phyloP scores from a whole-genome alignment of 345 rosid genomes.

The Luvunga scandens region DNA sequence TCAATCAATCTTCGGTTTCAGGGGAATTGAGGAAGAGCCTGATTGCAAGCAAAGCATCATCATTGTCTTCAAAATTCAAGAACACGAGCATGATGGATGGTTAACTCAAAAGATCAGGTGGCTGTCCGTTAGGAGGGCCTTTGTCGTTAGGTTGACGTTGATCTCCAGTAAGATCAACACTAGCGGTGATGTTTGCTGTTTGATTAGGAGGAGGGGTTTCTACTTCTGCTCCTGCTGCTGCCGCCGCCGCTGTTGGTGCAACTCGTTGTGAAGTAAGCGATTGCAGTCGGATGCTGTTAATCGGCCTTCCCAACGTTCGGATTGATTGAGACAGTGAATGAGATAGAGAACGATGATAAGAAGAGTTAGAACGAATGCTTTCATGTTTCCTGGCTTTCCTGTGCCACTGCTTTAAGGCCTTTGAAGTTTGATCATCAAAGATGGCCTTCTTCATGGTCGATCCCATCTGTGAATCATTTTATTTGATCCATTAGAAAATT shows the following conservation, averaged over 20 bases:
- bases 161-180: constrained; percentile 41
- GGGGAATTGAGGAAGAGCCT: background rate
- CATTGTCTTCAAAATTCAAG: background rate
- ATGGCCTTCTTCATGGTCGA: constrained; percentile 92
- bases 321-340: background rate
- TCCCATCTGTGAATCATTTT: constrained; percentile 67
- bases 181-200: constrained; percentile 50
- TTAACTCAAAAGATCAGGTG: constrained; percentile 27
- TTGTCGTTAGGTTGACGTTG: background rate
- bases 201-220: background rate
- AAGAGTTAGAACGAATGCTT: constrained; percentile 8
- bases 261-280: constrained; percentile 10
- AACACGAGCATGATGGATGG: background rate
- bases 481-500: background rate
- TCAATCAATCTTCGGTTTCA: background rate
- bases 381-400: constrained; percentile 60
- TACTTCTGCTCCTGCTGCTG: background rate
- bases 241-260: constrained; percentile 3
- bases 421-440: constrained; percentile 86
- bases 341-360: background rate
- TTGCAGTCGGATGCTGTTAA: constrained; percentile 12
- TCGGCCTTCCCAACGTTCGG: constrained; percentile 17
- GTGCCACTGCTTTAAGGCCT: constrained; percentile 84
- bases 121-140: constrained; percentile 7
- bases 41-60: background rate